Evolutionary conservation across 495 filamentous ascomycete species (phyloP), one percentile per base, ranked within the genome.

Genomic region (Wilcoxina mikolae): DNA sequence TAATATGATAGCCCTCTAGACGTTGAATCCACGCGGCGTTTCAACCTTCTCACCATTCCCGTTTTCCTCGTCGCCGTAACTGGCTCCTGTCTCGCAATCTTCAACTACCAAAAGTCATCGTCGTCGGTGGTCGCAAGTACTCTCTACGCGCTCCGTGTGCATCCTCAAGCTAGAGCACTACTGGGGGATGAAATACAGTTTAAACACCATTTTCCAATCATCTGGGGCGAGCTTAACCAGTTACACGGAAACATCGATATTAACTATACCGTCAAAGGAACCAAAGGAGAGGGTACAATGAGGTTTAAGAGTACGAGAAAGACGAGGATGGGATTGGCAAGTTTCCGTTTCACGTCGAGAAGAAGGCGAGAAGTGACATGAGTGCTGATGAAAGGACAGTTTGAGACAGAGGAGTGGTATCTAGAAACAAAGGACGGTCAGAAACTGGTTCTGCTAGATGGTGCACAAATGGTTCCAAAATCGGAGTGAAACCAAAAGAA

Each of bases 51-150:
- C 46, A 49, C 77, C 7, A 49, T 79, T 23, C 76, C 78, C 33
- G 56, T 75, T 53, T 80, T 81, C 69, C 56, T 73, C 24, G 68
- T 54, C 12, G 39, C 51, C 25, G 25, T 62, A 0, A 53, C 44
- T 1, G 49, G 17, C 7, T 18, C 52, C 11, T 24, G 54, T 4
- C 38, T 28, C 18, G 62, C 48, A n/a, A 59, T 65, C 24, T 96
- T 98, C 82, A 98, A 98, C 73, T 96, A 98, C 76, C 90, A 98
- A 64, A 95, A 95, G 66, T 76, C 79, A 2, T 85, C 83, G 2
- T 84, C 78, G 17, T 83, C 82, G 51, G 79, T 95, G 11, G 86
- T 95, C 3, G 79, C 76, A 55, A 84, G 83, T 42, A 90, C 85
- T 4, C 75, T 98, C 1, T 98, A 95, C 72, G 82, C 90, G 0